These are phyloP conservation scores for Leucocoprinus sp. DNA, from an alignment of 768 basidiomycete species.

Conservation along the genomic window DNA sequence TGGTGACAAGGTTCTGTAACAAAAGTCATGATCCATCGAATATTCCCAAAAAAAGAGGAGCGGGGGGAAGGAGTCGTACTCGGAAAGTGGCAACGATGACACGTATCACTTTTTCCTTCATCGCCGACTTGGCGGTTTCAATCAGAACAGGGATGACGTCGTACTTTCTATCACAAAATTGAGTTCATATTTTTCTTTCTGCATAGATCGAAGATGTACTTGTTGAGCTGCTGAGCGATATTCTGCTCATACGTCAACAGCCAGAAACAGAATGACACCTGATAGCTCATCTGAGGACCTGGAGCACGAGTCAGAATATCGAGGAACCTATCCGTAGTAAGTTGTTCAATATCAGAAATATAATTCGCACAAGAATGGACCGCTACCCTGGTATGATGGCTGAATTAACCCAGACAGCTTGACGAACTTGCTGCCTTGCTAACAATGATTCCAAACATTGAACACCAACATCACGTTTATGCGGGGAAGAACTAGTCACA, in stretches of 20 bases:
- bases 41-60: neutral
- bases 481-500: constrained; percentile 48
- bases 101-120: constrained; percentile 95
- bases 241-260: constrained; percentile 84
- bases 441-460: constrained; percentile 86
- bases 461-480: constrained; percentile 83
- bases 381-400: constrained; percentile 67
- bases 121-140: constrained; percentile 77
- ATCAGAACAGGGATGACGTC: constrained; percentile 83
- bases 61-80: constrained; percentile 30
- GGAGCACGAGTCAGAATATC: constrained; percentile 77
- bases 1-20: constrained; percentile 88
- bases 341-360: no score
- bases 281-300: constrained; percentile 92
- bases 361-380: constrained; percentile 16
- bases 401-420: constrained; percentile 71
- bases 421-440: constrained; percentile 71
- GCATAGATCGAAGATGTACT: constrained; percentile 36
- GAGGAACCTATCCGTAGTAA: no score
- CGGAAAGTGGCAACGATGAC: constrained; percentile 89
- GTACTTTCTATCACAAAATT: constrained; percentile 54
- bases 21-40: neutral
- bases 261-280: constrained; percentile 91
- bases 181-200: neutral
- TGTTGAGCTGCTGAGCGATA: constrained; percentile 80